Percentiles rank a stretch among this genome's conserved stretches.
Evolutionary conservation across 2,329 filamentous ascomycete species (phyloP).

Genomic region (Cytospora schulzeri): DNA sequence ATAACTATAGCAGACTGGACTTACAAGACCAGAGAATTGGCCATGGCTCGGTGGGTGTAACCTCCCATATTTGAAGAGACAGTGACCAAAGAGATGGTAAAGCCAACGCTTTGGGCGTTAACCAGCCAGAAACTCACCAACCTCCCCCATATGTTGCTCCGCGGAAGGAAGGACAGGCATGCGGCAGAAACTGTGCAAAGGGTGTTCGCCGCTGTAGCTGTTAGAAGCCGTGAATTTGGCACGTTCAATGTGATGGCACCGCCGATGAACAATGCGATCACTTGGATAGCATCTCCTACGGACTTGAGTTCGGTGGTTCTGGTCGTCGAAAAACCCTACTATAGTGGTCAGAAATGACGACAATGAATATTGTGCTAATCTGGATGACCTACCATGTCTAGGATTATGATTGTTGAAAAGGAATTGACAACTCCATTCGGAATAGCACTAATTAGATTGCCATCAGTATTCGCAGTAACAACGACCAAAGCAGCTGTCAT

Average conservation of each 20-base stretch:
- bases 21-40: conserved; percentile 40
- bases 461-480: too few relatives aligned
- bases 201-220: conserved; percentile 38
- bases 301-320: conserved; percentile 5
- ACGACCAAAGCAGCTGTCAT: too few relatives aligned
- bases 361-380: too few relatives aligned
- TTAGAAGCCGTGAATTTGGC: conserved; percentile 36
- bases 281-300: conserved; percentile 19
- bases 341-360: too few relatives aligned
- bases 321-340: background rate
- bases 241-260: conserved; percentile 41
- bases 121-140: conserved; percentile 42
- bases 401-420: conserved; percentile 8
- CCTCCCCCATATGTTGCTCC: conserved; percentile 39
- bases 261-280: conserved; percentile 40
- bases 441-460: background rate
- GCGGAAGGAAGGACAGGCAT: conserved; percentile 39
- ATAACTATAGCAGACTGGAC: background rate
- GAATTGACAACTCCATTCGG: background rate
- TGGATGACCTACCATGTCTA: background rate
- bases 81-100: conserved; percentile 39
- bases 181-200: conserved; percentile 40
- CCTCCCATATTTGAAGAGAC: conserved; percentile 42
- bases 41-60: conserved; percentile 40
- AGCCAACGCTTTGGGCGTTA: conserved; percentile 41